phyloP scores from a whole-genome alignment of 108 stramenopile species.

The Nitzschia sp. region DNA sequence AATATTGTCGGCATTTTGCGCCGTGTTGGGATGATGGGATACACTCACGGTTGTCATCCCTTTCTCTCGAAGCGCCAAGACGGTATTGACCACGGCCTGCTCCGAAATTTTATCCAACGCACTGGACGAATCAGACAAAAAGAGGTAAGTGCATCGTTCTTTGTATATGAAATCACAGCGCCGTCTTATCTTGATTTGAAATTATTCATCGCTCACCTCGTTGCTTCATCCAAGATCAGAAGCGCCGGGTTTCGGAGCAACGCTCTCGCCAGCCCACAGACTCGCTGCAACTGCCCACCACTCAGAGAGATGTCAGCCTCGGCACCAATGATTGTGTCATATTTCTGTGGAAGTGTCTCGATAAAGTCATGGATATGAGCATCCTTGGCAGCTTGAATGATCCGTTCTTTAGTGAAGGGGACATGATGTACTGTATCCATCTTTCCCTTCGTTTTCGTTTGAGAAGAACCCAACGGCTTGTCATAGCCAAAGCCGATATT shows the following conservation, averaged over 20 bases:
- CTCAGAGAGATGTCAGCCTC: constrained; percentile 2
- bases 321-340: constrained; percentile 21
- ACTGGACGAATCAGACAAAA: too few species aligned
- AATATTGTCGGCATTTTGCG: constrained; percentile 58
- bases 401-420: background rate
- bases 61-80: constrained; percentile 12
- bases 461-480: background rate
- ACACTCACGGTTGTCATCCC: constrained; percentile 33
- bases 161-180: too few species aligned
- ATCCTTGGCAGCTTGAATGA: background rate
- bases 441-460: too few species aligned
- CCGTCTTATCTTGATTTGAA: too few species aligned
- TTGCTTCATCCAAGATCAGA: constrained; percentile 46
- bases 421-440: too few species aligned
- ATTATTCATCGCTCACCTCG: too few species aligned
- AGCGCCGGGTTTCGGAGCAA: constrained; percentile 27
- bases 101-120: constrained; percentile 36
- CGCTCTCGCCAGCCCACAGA: constrained; percentile 43
- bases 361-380: constrained; percentile 10
- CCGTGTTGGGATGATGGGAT: constrained; percentile 49
- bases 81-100: constrained; percentile 11
- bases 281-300: constrained; percentile 2
- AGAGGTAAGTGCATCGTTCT: too few species aligned
- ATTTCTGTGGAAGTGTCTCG: constrained; percentile 12
- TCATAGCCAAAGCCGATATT: constrained; percentile 14